These are phyloP conservation scores for Orobanche coerulescens DNA, from an alignment of 257 asterid genomes.

Conservation along the genomic window DNA sequence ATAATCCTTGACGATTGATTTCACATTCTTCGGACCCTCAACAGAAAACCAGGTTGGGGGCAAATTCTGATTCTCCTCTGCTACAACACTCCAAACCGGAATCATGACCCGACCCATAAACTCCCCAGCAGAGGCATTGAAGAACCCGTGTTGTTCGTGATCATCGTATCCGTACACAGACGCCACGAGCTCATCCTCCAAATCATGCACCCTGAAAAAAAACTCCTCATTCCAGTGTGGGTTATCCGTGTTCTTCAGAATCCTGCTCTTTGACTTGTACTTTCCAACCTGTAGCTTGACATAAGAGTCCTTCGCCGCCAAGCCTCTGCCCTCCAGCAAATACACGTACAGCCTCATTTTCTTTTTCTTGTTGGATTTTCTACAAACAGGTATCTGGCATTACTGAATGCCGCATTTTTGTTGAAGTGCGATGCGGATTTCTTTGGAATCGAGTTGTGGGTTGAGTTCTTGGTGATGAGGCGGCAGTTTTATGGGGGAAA, in stretches of 20 bases:
- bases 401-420: conserved; percentile 9
- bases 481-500: conserved; percentile 21
- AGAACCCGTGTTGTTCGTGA: conserved; percentile 44
- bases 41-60: conserved; percentile 80
- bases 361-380: neutral
- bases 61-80: conserved; percentile 60
- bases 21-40: conserved; percentile 36
- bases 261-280: conserved; percentile 54
- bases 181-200: conserved; percentile 56
- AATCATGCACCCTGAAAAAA: conserved; percentile 52
- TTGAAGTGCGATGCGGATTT: neutral
- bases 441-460: neutral
- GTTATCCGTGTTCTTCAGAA: conserved; percentile 38
- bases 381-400: neutral
- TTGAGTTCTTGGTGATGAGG: conserved; percentile 17
- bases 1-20: conserved; percentile 35
- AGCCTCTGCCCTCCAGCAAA: conserved; percentile 60
- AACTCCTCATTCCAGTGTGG: conserved; percentile 92
- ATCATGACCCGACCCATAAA: conserved; percentile 61
- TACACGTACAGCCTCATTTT: conserved; percentile 63
- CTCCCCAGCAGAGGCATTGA: conserved; percentile 37
- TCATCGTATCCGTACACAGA: conserved; percentile 46
- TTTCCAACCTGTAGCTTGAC: conserved; percentile 65
- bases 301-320: conserved; percentile 51
- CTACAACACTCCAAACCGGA: conserved; percentile 56